Percentiles rank a stretch among this genome's conserved stretches.
These are phyloP conservation scores for Harringtonia lauricola DNA, from an alignment of 2,329 filamentous ascomycete species.

Conservation along the genomic window DNA sequence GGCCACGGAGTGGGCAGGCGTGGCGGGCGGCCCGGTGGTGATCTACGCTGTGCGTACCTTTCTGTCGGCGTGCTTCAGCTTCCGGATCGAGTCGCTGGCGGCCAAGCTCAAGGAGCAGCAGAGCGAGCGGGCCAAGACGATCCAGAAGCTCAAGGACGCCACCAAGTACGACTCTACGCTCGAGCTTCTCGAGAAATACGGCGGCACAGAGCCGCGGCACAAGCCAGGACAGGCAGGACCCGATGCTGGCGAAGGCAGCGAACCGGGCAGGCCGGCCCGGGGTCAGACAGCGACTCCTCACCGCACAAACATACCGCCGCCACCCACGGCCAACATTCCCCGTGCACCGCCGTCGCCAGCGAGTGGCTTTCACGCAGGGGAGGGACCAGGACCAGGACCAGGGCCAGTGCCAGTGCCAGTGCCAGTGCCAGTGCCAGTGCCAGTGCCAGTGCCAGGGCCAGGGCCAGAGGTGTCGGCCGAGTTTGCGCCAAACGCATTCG, in stretches of 20 bases:
- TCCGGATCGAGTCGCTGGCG: constrained; percentile 62
- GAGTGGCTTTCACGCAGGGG: neutral
- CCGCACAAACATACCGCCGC: constrained; percentile 43
- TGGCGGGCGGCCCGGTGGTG: constrained; percentile 70
- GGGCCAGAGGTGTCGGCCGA: constrained; percentile 38
- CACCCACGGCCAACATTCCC: constrained; percentile 52
- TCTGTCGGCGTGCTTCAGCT: constrained; percentile 65
- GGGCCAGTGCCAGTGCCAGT: too few species aligned
- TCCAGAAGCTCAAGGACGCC: constrained; percentile 86
- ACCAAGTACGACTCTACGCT: constrained; percentile 95
- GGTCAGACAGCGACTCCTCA: constrained; percentile 12
- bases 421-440: too few species aligned
- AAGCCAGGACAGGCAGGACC: neutral
- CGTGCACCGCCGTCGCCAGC: constrained; percentile 15
- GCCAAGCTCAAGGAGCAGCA: constrained; percentile 62
- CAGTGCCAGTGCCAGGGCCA: too few species aligned
- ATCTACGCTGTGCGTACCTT: constrained; percentile 65
- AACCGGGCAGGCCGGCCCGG: constrained; percentile 4
- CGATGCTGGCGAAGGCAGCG: constrained; percentile 8
- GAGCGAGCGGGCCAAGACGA: constrained; percentile 72
- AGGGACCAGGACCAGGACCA: too few species aligned
- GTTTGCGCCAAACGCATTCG: constrained; percentile 65
- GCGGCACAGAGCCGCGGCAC: constrained; percentile 32
- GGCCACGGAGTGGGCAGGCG: constrained; percentile 62
- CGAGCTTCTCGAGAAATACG: constrained; percentile 89